Evolutionary conservation across 805 yeast genomes (phyloP).

Genomic region (Wickerhamia fluorescens): DNA sequence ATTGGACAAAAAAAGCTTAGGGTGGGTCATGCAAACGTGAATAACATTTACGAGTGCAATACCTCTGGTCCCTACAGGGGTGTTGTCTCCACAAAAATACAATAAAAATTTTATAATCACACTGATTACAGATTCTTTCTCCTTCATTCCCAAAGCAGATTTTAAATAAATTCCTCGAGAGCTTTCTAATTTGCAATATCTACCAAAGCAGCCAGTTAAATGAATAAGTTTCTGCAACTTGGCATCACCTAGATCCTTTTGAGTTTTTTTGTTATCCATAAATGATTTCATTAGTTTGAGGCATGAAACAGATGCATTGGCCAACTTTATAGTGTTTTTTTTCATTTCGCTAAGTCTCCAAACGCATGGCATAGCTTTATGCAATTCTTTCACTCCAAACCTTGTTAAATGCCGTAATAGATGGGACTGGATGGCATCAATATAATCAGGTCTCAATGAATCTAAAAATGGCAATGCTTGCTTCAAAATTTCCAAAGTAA

Average conservation of each 20-base stretch:
- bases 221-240: slow-evolving; percentile 47
- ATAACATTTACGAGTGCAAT: slow-evolving; percentile 54
- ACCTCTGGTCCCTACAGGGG: slow-evolving; percentile 32
- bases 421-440: slow-evolving; percentile 42
- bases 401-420: slow-evolving; percentile 54
- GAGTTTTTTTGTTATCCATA: slow-evolving; percentile 18
- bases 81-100: slow-evolving; percentile 37
- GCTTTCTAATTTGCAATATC: slow-evolving; percentile 55
- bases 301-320: slow-evolving; percentile 60
- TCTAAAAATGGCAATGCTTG: slow-evolving; percentile 37
- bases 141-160: slow-evolving; percentile 35
- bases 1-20: slow-evolving; percentile 57
- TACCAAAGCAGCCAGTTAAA: slow-evolving; percentile 65
- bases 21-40: slow-evolving; percentile 52
- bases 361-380: slow-evolving; percentile 67
- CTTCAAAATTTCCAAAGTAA: slow-evolving; percentile 49
- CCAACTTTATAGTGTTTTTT: slow-evolving; percentile 41
- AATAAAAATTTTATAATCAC: slow-evolving; percentile 51
- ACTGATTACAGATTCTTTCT: slow-evolving; percentile 50
- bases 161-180: slow-evolving; percentile 32
- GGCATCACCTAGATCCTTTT: slow-evolving; percentile 2
- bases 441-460: slow-evolving; percentile 44
- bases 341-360: slow-evolving; percentile 48
- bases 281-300: slow-evolving; percentile 44
- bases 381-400: slow-evolving; percentile 51